Evolutionary conservation across 2,329 filamentous ascomycete genomes (phyloP).

Genomic region (Monilinia aucupariae): DNA sequence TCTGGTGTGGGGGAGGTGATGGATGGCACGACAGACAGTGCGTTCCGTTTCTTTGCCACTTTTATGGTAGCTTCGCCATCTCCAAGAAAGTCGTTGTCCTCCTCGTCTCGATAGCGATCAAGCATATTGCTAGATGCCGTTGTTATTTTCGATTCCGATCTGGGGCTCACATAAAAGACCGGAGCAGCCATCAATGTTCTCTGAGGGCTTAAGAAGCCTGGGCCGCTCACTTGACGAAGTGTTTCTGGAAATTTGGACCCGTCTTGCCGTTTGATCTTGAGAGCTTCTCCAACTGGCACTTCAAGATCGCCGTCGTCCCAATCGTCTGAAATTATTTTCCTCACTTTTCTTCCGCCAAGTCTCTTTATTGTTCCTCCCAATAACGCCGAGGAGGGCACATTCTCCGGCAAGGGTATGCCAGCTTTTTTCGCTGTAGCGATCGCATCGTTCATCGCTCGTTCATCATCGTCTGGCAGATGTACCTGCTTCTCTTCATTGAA

Average conservation of each 20-base stretch:
- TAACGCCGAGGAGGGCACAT: slow-evolving; percentile 82
- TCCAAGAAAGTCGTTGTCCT: slow-evolving; percentile 59
- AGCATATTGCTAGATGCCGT: slow-evolving; percentile 44
- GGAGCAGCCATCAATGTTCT: slow-evolving; percentile 39
- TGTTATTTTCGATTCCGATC: slow-evolving; percentile 27
- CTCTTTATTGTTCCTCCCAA: slow-evolving; percentile 91
- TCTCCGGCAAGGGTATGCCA: slow-evolving; percentile 83
- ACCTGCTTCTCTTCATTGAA: slow-evolving; percentile 73
- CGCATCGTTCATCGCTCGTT: slow-evolving; percentile 75
- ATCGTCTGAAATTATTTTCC: slow-evolving; percentile 72
- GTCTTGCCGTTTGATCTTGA: slow-evolving; percentile 62
- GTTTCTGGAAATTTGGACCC: slow-evolving; percentile 60
- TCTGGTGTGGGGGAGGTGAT: slow-evolving; percentile 53
- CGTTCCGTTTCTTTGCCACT: slow-evolving; percentile 52
- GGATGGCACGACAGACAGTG: slow-evolving; percentile 48
- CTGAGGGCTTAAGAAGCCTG: slow-evolving; percentile 49
- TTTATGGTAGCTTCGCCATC: slow-evolving; percentile 64
- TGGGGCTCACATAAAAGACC: slow-evolving; percentile 30
- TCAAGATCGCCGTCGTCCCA: slow-evolving; percentile 74
- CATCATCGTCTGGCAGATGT: slow-evolving; percentile 77
- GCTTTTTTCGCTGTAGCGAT: slow-evolving; percentile 82
- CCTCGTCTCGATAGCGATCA: slow-evolving; percentile 58
- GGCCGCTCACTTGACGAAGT: slow-evolving; percentile 53
- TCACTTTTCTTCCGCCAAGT: slow-evolving; percentile 68
- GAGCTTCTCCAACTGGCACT: slow-evolving; percentile 52